Base-by-base conservation (phyloP, 2,329 filamentous ascomycete genomes). In the Dothistroma septosporum region DNA sequence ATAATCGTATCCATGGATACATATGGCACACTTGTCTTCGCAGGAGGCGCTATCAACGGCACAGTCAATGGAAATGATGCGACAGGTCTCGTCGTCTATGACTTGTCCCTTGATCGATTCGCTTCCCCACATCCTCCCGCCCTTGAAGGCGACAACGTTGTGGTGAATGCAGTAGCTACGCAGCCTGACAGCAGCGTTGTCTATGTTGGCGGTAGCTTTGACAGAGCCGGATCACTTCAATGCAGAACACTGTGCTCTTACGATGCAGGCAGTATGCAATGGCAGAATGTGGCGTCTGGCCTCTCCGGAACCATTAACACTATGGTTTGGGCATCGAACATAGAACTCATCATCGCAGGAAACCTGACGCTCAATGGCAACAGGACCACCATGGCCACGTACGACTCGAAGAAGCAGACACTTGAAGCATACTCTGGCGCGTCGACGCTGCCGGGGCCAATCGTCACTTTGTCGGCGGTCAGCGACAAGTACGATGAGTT, bases 231-330 rank as follows among this genome's bases (percentile, higher is more conserved):
- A 31, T 87, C 88, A 4, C 82, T 97, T 32, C 87, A 85, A 47
- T 99, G 94, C 73, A 86, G 88, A 3, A 87, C 85, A 52, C 84
- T 99, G 24, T 99, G 94, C 76, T 80, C 88, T 61, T 96, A 90
- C 77, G 87, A 89, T 71, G 85, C 87, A 1, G 78, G 84, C 8
- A 81, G 82, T 4, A 83, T 82, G 14, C 88, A 92, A 69, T 99
- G 93, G 93, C 88, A 83, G 69, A 85, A 88, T 41, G 89, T 92
- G 14, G 92, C 91, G 9, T 84, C 83, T 49, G 87, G 84, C 59
- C 76, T 97, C 16, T 79, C 78, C 53, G 93, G 94, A 6, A 83
- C 81, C 22, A 88, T 93, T 41, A 82, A 87, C 61, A 78, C 83
- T 28, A 83, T 97, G 76, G 79, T 87, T 60, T 99, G 94, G 93